These are phyloP conservation scores for Saturnispora besseyi DNA, from an alignment of 805 yeast species.

Conservation along the genomic window DNA sequence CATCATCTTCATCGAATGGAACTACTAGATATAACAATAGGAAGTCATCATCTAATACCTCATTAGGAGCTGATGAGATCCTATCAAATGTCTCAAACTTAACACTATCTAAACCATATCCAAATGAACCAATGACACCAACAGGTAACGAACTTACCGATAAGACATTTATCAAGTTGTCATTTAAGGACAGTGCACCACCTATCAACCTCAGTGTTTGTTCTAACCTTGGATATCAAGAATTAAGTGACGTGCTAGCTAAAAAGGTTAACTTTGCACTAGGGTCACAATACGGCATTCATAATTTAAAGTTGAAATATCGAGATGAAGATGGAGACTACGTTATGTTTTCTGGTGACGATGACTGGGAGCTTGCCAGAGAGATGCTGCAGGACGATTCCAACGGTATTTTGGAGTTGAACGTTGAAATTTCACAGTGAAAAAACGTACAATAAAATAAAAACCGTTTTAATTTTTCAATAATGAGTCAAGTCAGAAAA, in stretches of 20 bases:
- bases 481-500: neutral
- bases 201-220: slow-evolving; percentile 63
- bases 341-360: slow-evolving; percentile 75
- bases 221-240: slow-evolving; percentile 14
- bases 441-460: neutral
- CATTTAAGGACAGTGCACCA: slow-evolving; percentile 34
- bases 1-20: slow-evolving; percentile 2
- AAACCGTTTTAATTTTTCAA: neutral
- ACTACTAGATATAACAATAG: slow-evolving; percentile 1
- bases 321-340: slow-evolving; percentile 95
- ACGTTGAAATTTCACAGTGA: neutral
- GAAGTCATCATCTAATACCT: slow-evolving; percentile 9
- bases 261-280: slow-evolving; percentile 48
- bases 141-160: slow-evolving; percentile 3
- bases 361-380: slow-evolving; percentile 80
- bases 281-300: slow-evolving; percentile 19
- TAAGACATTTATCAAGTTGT: slow-evolving; percentile 22
- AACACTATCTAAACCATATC: slow-evolving; percentile 11
- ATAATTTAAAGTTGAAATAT: slow-evolving; percentile 52
- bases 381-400: slow-evolving; percentile 46
- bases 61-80: slow-evolving; percentile 10
- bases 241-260: slow-evolving; percentile 36
- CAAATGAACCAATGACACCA: slow-evolving; percentile 1
- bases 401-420: neutral
- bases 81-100: slow-evolving; percentile 13